These are phyloP conservation scores for Marasmius fiardii DNA, from an alignment of 1,284 basidiomycete genomes.

Conservation along the genomic window DNA sequence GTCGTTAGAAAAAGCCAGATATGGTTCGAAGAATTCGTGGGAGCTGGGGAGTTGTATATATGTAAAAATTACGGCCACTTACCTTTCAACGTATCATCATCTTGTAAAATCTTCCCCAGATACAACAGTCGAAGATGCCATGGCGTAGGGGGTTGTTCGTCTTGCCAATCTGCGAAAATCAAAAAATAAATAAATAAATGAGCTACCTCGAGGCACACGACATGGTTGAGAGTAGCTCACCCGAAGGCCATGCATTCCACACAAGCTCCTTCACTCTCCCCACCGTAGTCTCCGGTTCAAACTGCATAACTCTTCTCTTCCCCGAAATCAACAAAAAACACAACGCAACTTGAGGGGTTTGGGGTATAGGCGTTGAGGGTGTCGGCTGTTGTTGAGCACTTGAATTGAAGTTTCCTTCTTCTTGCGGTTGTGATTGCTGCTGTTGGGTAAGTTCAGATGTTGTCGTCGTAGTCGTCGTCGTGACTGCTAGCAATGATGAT, in stretches of 20 bases:
- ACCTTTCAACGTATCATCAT: conserved; percentile 78
- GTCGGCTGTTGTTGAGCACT: neutral
- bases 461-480: neutral
- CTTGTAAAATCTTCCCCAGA: conserved; percentile 80
- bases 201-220: conserved; percentile 11
- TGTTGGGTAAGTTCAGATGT: neutral
- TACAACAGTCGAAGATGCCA: conserved; percentile 77
- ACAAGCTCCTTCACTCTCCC: conserved; percentile 82
- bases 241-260: conserved; percentile 81
- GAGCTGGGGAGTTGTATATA: no score
- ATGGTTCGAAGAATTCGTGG: no score
- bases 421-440: neutral
- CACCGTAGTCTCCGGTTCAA: conserved; percentile 76
- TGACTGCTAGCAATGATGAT: no score
- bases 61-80: conserved; percentile 27
- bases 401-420: neutral
- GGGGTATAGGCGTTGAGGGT: neutral
- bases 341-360: conserved; percentile 59
- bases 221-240: conserved; percentile 38
- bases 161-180: conserved; percentile 64
- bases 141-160: conserved; percentile 76
- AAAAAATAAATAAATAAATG: conserved; percentile 14
- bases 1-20: conserved; percentile 20
- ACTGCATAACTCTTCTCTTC: conserved; percentile 67
- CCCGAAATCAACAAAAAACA: conserved; percentile 80